Evolutionary conservation across 306 rosid species (phyloP).

Genomic region (Adenanthera pavonina): DNA sequence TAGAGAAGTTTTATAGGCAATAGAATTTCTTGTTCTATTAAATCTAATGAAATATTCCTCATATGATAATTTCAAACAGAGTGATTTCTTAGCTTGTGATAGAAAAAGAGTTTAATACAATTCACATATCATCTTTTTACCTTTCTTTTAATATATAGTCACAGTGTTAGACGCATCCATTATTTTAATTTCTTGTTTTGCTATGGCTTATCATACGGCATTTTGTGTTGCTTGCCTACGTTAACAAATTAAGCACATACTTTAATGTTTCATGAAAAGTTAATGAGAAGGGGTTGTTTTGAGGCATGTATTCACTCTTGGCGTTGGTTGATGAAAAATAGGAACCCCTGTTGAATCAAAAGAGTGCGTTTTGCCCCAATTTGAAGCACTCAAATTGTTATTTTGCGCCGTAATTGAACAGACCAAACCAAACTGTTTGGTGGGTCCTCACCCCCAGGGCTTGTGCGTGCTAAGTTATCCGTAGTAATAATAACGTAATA

Average conservation of each 20-base stretch:
- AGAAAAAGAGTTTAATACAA: no score
- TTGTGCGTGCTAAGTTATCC: neutral
- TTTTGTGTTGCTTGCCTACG: neutral
- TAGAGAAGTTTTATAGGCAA: no score
- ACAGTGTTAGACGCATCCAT: neutral
- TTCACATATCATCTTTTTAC: neutral
- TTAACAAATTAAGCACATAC: neutral
- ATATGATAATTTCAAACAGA: no score
- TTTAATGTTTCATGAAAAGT: no score
- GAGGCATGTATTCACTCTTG: neutral
- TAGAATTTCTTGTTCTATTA: no score
- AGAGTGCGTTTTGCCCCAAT: neutral
- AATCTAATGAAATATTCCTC: no score
- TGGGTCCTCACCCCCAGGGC: neutral
- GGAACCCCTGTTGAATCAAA: neutral
- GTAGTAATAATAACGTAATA: neutral
- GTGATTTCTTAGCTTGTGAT: no score
- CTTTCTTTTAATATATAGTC: neutral
- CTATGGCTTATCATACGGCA: neutral
- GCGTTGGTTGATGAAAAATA: neutral
- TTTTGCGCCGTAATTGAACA: neutral
- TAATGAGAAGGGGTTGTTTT: neutral
- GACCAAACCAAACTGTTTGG: neutral
- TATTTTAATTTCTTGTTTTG: neutral
- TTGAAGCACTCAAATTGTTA: neutral